These are phyloP conservation scores for Kwoniella newhampshirensis DNA, from an alignment of 768 basidiomycete genomes.

Conservation along the genomic window DNA sequence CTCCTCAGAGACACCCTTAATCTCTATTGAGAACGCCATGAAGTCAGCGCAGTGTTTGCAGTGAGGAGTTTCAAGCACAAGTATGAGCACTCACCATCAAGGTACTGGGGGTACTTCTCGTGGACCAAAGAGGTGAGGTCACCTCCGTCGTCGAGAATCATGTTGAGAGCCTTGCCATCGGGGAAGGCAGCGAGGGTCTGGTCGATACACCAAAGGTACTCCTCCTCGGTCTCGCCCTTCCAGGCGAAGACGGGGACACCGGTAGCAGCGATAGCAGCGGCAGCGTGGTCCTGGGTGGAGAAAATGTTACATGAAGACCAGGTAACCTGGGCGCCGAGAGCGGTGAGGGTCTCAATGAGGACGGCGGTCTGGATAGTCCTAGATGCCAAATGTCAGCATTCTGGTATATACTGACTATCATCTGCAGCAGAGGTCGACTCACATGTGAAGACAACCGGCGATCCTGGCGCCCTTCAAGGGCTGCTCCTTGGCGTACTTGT, in stretches of 20 bases:
- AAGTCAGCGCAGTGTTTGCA: neutral
- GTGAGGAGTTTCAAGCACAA: neutral
- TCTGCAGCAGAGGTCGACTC: conserved; percentile 50
- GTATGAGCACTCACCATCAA: conserved; percentile 60
- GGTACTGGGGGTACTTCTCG: conserved; percentile 90
- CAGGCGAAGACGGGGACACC: conserved; percentile 98
- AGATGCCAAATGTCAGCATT: conserved; percentile 22
- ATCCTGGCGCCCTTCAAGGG: conserved; percentile 93
- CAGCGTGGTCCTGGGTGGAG: conserved; percentile 99
- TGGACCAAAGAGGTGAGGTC: conserved; percentile 93
- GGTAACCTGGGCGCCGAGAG: conserved; percentile 92
- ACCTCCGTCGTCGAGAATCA: conserved; percentile 99
- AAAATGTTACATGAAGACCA: conserved; percentile 99
- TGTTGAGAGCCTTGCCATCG: conserved; percentile 79
- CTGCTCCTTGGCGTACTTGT: conserved; percentile 77
- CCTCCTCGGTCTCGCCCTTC: conserved; percentile 99
- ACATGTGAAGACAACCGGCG: conserved; percentile 98
- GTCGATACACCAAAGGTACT: conserved; percentile 97
- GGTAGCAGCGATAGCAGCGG: conserved; percentile 95
- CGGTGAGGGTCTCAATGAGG: conserved; percentile 94
- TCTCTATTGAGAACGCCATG: conserved; percentile 58
- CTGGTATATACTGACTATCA: no score
- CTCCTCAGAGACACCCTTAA: conserved; percentile 95
- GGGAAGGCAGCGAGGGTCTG: conserved; percentile 89
- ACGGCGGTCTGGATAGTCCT: conserved; percentile 99